Percentiles rank a stretch among this genome's conserved stretches.
These are phyloP conservation scores for Hysterangium stoloniferum DNA, from an alignment of 768 basidiomycete genomes.

Conservation along the genomic window DNA sequence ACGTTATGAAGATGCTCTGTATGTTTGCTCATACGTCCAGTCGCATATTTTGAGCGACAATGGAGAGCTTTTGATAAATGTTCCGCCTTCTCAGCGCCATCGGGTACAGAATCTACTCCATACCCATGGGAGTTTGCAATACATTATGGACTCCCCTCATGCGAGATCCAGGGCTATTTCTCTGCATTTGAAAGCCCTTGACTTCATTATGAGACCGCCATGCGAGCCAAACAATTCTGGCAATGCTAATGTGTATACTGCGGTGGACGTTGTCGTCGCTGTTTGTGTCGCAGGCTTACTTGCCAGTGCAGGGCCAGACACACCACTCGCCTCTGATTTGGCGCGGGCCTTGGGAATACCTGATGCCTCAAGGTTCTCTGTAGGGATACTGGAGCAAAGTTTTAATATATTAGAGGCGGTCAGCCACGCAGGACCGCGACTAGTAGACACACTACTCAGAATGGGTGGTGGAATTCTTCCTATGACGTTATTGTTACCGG, in stretches of 20 bases:
- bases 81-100: conserved; percentile 29
- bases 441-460: conserved; percentile 27
- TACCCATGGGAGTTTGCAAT: conserved; percentile 31
- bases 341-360: conserved; percentile 16
- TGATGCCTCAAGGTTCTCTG: conserved; percentile 19
- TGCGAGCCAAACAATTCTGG: conserved; percentile 14
- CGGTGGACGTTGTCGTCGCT: conserved; percentile 33
- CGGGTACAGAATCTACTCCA: conserved; percentile 40
- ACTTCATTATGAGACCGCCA: conserved; percentile 31
- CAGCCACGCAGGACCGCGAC: conserved; percentile 25
- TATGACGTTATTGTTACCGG: conserved; percentile 34
- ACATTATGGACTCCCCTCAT: conserved; percentile 23
- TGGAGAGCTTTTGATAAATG: conserved; percentile 17
- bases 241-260: conserved; percentile 21
- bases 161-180: conserved; percentile 21
- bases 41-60: conserved; percentile 19
- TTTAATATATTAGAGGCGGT: conserved; percentile 31
- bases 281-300: conserved; percentile 29
- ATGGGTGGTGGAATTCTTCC: conserved; percentile 34
- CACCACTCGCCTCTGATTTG: conserved; percentile 19
- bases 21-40: conserved; percentile 27
- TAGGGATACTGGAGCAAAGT: conserved; percentile 24
- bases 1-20: conserved; percentile 25
- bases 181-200: conserved; percentile 36
- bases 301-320: conserved; percentile 20